Percentiles rank a stretch among this genome's conserved stretches.
These are phyloP conservation scores for Misopates orontium DNA, from an alignment of 257 asterid species.

Conservation along the genomic window DNA sequence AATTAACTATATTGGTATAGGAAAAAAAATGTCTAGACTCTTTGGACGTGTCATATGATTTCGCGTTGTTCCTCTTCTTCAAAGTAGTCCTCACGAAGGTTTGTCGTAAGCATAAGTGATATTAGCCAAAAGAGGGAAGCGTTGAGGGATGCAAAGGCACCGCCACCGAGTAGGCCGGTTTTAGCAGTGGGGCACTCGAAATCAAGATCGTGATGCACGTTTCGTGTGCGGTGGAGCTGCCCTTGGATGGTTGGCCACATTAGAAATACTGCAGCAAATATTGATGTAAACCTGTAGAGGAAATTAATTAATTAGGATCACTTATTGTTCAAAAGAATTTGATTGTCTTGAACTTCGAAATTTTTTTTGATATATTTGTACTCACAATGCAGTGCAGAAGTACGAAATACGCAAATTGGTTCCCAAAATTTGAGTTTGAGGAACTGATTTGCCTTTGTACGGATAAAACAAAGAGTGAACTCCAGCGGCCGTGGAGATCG, in stretches of 20 bases:
- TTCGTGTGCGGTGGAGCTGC: slow-evolving; percentile 21
- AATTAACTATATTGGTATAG: neutral
- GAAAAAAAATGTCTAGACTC: no score
- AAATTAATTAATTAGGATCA: neutral
- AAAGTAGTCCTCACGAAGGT: slow-evolving; percentile 32
- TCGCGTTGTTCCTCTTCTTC: slow-evolving; percentile 10
- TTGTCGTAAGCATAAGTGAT: slow-evolving; percentile 27
- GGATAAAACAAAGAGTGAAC: slow-evolving; percentile 36
- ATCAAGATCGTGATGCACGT: slow-evolving; percentile 24
- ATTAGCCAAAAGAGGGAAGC: slow-evolving; percentile 35
- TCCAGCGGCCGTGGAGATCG: slow-evolving; percentile 24
- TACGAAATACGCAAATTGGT: slow-evolving; percentile 28
- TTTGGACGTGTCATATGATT: neutral
- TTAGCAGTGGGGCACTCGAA: slow-evolving; percentile 32
- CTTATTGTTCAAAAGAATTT: no score
- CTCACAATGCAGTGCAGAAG: slow-evolving; percentile 31
- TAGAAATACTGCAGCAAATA: slow-evolving; percentile 27
- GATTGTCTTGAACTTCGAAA: no score
- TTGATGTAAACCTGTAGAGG: slow-evolving; percentile 20
- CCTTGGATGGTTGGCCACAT: slow-evolving; percentile 35
- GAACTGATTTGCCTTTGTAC: slow-evolving; percentile 37
- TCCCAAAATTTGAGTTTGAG: slow-evolving; percentile 28
- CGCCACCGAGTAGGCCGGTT: slow-evolving; percentile 38
- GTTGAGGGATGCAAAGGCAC: slow-evolving; percentile 34
- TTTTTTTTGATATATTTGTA: no score